Evolutionary conservation across 2,329 filamentous ascomycete species (phyloP).

Genomic region (Scedosporium aurantiacum): DNA sequence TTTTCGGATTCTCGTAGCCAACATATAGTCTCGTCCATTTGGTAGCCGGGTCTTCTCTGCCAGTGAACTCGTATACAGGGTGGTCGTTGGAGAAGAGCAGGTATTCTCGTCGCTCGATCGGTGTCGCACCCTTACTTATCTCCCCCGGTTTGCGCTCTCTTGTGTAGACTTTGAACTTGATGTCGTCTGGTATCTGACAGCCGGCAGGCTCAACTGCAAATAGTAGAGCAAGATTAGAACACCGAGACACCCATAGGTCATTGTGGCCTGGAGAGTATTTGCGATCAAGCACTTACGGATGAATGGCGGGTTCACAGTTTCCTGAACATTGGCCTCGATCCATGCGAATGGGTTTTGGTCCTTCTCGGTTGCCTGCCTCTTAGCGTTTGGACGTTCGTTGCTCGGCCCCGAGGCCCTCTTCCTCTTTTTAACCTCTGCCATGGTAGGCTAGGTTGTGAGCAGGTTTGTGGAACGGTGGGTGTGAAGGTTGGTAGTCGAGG

Average conservation of each 20-base stretch:
- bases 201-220: conserved; percentile 5
- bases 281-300: neutral
- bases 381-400: neutral
- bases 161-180: conserved; percentile 4
- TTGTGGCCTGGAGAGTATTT: neutral
- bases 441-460: neutral
- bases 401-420: neutral
- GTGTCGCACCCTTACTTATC: neutral
- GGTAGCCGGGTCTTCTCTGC: conserved; percentile 23
- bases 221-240: neutral
- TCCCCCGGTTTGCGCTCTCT: neutral
- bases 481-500: too few relatives aligned
- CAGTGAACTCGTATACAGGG: conserved; percentile 48
- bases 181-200: conserved; percentile 6
- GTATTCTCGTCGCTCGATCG: conserved; percentile 26
- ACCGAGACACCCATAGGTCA: neutral
- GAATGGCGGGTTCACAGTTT: conserved; percentile 3
- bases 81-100: conserved; percentile 47
- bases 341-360: neutral
- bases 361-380: conserved; percentile 2
- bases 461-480: neutral
- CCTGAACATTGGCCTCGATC: conserved; percentile 1
- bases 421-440: conserved; percentile 6
- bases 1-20: conserved; percentile 51
- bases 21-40: conserved; percentile 48